Percentiles rank a stretch among this genome's conserved stretches.
These are phyloP conservation scores for Senna tora DNA, from an alignment of 306 rosid genomes.

Conservation along the genomic window DNA sequence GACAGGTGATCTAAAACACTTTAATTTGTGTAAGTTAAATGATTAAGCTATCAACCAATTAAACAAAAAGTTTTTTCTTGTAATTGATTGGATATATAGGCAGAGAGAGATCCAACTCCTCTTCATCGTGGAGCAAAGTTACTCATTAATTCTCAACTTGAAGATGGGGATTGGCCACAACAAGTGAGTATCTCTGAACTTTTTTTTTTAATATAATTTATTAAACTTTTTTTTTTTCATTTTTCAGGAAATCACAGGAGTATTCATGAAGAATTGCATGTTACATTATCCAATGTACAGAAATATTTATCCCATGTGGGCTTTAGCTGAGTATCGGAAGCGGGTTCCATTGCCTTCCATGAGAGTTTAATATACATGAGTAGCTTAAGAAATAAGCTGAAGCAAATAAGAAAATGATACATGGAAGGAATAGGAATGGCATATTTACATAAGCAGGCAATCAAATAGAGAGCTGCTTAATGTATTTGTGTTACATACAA, in stretches of 20 bases:
- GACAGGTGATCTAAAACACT: conserved; percentile 48
- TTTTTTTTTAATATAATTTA: background rate
- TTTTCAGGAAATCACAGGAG: conserved; percentile 60
- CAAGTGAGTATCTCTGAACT: conserved; percentile 40
- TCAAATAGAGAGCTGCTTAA: too few species aligned
- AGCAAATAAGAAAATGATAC: too few species aligned
- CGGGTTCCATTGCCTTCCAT: conserved; percentile 57
- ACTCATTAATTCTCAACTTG: conserved; percentile 61
- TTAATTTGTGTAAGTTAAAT: too few species aligned
- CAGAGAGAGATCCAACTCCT: conserved; percentile 59
- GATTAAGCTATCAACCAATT: too few species aligned
- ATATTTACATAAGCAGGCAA: too few species aligned
- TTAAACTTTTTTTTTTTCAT: background rate
- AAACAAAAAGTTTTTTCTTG: too few species aligned
- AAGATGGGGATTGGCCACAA: conserved; percentile 75
- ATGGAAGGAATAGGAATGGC: too few species aligned
- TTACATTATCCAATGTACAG: conserved; percentile 77
- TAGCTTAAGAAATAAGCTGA: too few species aligned
- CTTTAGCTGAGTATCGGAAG: conserved; percentile 70
- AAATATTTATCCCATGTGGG: conserved; percentile 75
- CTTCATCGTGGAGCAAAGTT: conserved; percentile 64
- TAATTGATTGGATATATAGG: too few species aligned
- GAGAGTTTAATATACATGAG: too few species aligned
- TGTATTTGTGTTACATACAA: too few species aligned
- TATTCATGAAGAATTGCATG: conserved; percentile 67